Percentiles rank a stretch among this genome's conserved stretches.
These are phyloP conservation scores for Coemansia sp. DNA, from an alignment of 192 early-diverging fungal species.

Conservation along the genomic window DNA sequence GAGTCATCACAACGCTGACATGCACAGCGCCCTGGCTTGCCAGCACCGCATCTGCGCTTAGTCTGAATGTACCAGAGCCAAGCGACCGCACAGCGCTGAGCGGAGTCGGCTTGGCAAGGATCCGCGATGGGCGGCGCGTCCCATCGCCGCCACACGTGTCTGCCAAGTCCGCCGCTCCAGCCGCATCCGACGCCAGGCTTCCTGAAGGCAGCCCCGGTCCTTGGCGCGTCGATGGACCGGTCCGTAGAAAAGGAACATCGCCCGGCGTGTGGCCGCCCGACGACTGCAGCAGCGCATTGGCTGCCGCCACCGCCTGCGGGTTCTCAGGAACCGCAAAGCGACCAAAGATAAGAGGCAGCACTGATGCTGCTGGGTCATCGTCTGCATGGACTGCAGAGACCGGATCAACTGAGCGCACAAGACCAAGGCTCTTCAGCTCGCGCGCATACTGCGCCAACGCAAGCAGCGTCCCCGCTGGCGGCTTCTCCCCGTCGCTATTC, in stretches of 20 bases:
- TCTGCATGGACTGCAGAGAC: slow-evolving; percentile 20
- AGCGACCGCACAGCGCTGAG: slow-evolving; percentile 24
- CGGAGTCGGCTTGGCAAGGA: slow-evolving; percentile 39
- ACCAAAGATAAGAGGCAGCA: slow-evolving; percentile 49
- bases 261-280: slow-evolving; percentile 26
- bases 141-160: background rate
- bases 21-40: slow-evolving; percentile 9
- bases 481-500: background rate
- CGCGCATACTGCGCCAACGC: slow-evolving; percentile 32
- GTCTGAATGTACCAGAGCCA: slow-evolving; percentile 18
- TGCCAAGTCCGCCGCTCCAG: background rate
- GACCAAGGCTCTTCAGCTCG: slow-evolving; percentile 31
- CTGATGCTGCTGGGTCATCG: slow-evolving; percentile 29
- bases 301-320: slow-evolving; percentile 29
- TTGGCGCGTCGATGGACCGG: background rate
- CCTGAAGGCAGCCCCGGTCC: background rate
- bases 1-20: slow-evolving; percentile 33
- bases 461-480: slow-evolving; percentile 38
- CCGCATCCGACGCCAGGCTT: background rate
- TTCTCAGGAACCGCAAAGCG: slow-evolving; percentile 42
- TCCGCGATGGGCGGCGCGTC: slow-evolving; percentile 23
- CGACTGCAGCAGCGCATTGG: slow-evolving; percentile 39
- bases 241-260: slow-evolving; percentile 19
- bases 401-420: slow-evolving; percentile 41
- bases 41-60: slow-evolving; percentile 16